A percentile compares a stretch with the other conserved stretches of the same genome.
These are phyloP conservation scores for Russula compacta DNA, from an alignment of 768 basidiomycete genomes.

Conservation along the genomic window DNA sequence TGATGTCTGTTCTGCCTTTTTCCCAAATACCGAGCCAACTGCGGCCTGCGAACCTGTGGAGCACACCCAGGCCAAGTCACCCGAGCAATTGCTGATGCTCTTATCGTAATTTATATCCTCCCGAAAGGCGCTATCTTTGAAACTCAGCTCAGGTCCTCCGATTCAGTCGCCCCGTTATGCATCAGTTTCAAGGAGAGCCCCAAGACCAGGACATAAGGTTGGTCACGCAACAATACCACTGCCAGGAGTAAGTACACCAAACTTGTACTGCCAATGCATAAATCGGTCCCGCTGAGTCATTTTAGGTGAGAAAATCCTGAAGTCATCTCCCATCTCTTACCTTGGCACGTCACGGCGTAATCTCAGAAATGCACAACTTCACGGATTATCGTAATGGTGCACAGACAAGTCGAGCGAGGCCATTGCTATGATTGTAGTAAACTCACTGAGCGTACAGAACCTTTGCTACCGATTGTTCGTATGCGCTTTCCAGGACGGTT, in stretches of 20 bases:
- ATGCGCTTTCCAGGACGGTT: neutral
- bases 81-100: neutral
- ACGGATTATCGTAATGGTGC: neutral
- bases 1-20: neutral
- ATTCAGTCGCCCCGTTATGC: neutral
- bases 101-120: neutral
- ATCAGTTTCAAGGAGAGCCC: slow-evolving; percentile 2
- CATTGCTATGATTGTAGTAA: too few species aligned
- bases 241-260: neutral
- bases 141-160: neutral
- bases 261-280: neutral
- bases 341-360: neutral
- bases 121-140: neutral
- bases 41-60: slow-evolving; percentile 5
- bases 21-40: neutral
- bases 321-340: neutral
- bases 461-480: neutral
- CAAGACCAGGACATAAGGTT: neutral
- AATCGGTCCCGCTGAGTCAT: neutral
- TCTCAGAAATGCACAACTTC: neutral
- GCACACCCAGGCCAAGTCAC: neutral
- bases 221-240: neutral
- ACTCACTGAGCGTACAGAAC: neutral
- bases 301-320: neutral
- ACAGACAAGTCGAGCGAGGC: too few species aligned